These are phyloP conservation scores for Penicillium sp. DNA, from an alignment of 2,329 filamentous ascomycete genomes.

Conservation along the genomic window DNA sequence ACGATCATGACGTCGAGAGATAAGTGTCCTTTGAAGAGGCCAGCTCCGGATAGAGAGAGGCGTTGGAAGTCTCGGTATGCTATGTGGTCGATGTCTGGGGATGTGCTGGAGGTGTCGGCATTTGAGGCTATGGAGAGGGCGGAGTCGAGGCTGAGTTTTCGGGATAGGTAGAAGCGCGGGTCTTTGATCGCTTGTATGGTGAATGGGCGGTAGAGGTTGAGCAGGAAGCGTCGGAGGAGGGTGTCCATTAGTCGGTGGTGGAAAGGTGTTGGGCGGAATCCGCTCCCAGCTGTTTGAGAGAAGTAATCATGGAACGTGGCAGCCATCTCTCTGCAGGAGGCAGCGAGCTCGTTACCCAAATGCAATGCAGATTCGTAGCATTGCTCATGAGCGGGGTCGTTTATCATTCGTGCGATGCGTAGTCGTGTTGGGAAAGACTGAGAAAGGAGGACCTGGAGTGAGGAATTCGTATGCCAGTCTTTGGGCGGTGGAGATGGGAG, in stretches of 20 bases:
- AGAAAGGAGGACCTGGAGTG: conserved; percentile 15
- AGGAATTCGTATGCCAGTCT: conserved; percentile 12
- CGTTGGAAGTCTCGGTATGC: conserved; percentile 16
- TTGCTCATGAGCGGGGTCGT: conserved; percentile 9
- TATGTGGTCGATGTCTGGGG: not conserved
- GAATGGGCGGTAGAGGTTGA: conserved; percentile 20
- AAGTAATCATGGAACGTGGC: conserved; percentile 2
- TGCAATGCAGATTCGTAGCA: conserved; percentile 16
- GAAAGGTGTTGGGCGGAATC: conserved; percentile 8
- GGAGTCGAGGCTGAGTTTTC: conserved; percentile 19
- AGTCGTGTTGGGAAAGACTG: conserved; percentile 13
- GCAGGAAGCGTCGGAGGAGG: conserved; percentile 11
- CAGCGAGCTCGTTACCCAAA: conserved; percentile 14
- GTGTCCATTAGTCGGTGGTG: conserved; percentile 17
- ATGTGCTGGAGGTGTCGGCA: not conserved
- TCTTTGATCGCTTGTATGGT: conserved; percentile 13
- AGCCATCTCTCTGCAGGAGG: conserved; percentile 11
- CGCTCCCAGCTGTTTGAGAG: not conserved
- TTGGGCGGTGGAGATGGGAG: conserved; percentile 6
- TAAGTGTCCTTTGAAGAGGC: conserved; percentile 15
- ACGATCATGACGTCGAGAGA: conserved; percentile 16
- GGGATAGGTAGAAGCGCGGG: conserved; percentile 17
- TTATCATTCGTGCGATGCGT: conserved; percentile 11
- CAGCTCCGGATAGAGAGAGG: conserved; percentile 13
- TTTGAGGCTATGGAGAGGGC: conserved; percentile 14